phyloP scores from a whole-genome alignment of 257 asterid species.

The Striga asiatica region DNA sequence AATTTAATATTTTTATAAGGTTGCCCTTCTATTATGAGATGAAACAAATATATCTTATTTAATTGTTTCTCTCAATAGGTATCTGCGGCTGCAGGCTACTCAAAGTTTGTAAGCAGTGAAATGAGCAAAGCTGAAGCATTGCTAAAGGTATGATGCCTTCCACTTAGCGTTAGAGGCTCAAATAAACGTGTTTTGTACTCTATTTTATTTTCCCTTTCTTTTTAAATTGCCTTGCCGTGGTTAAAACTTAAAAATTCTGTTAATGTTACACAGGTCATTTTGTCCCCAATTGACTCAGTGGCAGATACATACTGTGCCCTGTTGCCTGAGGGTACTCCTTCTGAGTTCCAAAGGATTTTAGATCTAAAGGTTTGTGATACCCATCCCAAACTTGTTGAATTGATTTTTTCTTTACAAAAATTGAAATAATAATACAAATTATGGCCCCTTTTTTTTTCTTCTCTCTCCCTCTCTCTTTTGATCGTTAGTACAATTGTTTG shows the following conservation, averaged over 20 bases:
- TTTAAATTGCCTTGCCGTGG: not conserved
- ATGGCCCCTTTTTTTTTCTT: too few species aligned
- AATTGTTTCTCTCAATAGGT: conserved; percentile 37
- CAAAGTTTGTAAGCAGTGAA: conserved; percentile 90
- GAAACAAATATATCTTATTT: not conserved
- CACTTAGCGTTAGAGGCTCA: not conserved
- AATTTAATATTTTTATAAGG: not conserved
- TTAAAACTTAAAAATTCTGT: conserved; percentile 8
- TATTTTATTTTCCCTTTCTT: not conserved
- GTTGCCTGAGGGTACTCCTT: conserved; percentile 88
- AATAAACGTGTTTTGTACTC: not conserved
- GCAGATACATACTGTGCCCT: conserved; percentile 95
- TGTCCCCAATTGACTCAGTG: conserved; percentile 95
- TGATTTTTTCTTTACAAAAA: not conserved
- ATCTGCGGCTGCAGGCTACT: conserved; percentile 79
- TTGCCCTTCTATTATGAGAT: not conserved
- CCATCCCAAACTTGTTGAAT: not conserved
- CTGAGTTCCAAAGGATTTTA: conserved; percentile 90
- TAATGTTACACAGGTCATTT: conserved; percentile 56
- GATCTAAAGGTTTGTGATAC: conserved; percentile 69
- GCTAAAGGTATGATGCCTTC: conserved; percentile 46
- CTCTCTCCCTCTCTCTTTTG: not conserved
- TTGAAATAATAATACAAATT: too few species aligned
- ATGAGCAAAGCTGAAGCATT: conserved; percentile 99
- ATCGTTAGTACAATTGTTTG: not conserved